phyloP scores from a whole-genome alignment of 2,329 filamentous ascomycete genomes.

The Ilyonectria robusta region DNA sequence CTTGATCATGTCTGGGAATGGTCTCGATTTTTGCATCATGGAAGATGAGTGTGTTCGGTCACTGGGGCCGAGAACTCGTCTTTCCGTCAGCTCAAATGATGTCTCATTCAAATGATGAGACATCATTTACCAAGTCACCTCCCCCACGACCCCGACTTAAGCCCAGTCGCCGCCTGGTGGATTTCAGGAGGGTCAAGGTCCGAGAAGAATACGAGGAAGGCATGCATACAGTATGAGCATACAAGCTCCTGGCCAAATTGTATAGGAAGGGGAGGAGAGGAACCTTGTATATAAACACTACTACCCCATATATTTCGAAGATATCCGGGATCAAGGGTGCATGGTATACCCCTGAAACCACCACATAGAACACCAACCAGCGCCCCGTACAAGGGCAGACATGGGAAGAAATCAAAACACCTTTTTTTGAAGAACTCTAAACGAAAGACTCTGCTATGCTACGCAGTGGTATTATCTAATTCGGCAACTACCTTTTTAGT shows the following conservation, averaged over 20 bases:
- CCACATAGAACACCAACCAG: slow-evolving; percentile 10
- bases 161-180: not conserved
- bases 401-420: slow-evolving; percentile 7
- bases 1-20: slow-evolving; percentile 29
- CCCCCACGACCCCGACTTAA: too few species aligned
- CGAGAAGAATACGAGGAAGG: not conserved
- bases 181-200: not conserved
- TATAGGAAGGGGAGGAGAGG: not conserved
- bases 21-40: not conserved
- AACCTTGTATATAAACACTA: slow-evolving; percentile 1
- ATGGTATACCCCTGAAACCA: not conserved
- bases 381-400: not conserved
- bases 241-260: not conserved
- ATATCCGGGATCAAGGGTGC: slow-evolving; percentile 16
- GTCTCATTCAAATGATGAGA: not conserved
- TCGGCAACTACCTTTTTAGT: slow-evolving; percentile 41
- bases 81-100: not conserved
- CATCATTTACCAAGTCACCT: not conserved
- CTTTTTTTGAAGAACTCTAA: slow-evolving; percentile 7
- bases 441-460: slow-evolving; percentile 11
- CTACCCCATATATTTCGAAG: slow-evolving; percentile 7
- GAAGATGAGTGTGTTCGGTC: too few species aligned
- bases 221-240: not conserved
- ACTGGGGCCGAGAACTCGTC: too few species aligned
- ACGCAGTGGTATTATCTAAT: slow-evolving; percentile 39